Percentiles rank a stretch among this genome's conserved stretches.
Evolutionary conservation across 2,329 filamentous ascomycete species (phyloP).

Genomic region (Calonectria pseudoturangicola): DNA sequence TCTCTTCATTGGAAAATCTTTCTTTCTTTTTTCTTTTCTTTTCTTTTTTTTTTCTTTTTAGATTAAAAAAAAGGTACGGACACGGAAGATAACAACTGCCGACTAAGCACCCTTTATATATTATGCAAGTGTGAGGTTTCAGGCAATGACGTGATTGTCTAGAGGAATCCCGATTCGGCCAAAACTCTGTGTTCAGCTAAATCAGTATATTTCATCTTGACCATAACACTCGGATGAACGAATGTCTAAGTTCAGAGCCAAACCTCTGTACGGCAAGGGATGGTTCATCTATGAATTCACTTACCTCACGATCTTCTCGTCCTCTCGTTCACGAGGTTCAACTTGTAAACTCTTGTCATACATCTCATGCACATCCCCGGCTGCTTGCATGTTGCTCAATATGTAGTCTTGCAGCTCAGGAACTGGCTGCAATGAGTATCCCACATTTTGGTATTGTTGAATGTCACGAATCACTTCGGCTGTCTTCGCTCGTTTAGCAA

Average conservation of each 20-base stretch:
- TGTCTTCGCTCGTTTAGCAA: constrained; percentile 97
- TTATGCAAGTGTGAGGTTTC: constrained; percentile 33
- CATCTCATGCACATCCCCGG: constrained; percentile 98
- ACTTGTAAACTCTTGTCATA: constrained; percentile 97
- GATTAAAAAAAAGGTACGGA: no score
- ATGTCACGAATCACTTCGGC: constrained; percentile 99
- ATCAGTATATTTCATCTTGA: constrained; percentile 47
- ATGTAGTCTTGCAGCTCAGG: constrained; percentile 97
- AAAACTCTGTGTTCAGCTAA: constrained; percentile 68
- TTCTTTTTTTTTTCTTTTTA: no score
- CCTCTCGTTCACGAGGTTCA: constrained; percentile 96
- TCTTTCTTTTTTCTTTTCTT: no score
- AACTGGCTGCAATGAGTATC: constrained; percentile 93
- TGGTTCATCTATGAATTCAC: constrained; percentile 60
- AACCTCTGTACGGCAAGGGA: constrained; percentile 43
- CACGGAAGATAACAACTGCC: no score
- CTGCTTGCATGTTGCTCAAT: constrained; percentile 94
- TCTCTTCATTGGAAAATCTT: no score
- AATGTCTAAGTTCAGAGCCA: constrained; percentile 48
- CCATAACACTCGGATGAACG: constrained; percentile 32
- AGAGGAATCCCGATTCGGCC: constrained; percentile 77
- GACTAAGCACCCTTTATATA: no score
- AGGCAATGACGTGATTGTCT: constrained; percentile 52
- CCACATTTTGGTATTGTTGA: constrained; percentile 98
- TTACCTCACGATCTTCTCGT: constrained; percentile 99